Conservation (phyloP, 257 asterid species). For the Penstemon newberryi region DNA sequence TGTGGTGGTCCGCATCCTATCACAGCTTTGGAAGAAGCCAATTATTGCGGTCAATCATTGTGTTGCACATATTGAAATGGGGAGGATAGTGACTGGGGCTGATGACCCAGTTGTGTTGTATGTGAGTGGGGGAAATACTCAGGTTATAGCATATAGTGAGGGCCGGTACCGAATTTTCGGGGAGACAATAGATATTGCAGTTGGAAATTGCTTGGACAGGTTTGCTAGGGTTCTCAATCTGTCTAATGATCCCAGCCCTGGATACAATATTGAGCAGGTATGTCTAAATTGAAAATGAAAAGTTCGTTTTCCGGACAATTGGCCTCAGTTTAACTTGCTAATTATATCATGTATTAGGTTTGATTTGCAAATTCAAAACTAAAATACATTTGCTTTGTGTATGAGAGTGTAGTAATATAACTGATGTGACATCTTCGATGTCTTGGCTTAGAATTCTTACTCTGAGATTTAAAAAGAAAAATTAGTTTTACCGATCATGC, state of each 20-base stretch:
- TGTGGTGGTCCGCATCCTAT: conserved; percentile 72
- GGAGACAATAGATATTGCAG: conserved; percentile 92
- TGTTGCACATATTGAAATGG: conserved; percentile 97
- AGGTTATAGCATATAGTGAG: conserved; percentile 91
- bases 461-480: too few species aligned
- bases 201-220: conserved; percentile 94
- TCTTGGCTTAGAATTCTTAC: neutral
- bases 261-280: conserved; percentile 98
- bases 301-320: conserved; percentile 6
- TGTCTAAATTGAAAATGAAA: conserved; percentile 1
- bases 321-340: neutral
- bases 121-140: conserved; percentile 98
- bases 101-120: conserved; percentile 89
- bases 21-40: conserved; percentile 94
- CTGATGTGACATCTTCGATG: neutral
- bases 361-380: neutral
- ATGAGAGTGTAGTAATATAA: neutral
- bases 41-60: conserved; percentile 91
- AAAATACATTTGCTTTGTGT: neutral
- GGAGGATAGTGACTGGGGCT: conserved; percentile 86
- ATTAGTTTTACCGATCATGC: too few species aligned
- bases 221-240: conserved; percentile 94
- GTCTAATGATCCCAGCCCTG: conserved; percentile 97
- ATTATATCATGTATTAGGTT: neutral
- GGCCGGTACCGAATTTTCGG: conserved; percentile 91